These are phyloP conservation scores for Myxozyma sirexii DNA, from an alignment of 805 yeast species.

Conservation along the genomic window DNA sequence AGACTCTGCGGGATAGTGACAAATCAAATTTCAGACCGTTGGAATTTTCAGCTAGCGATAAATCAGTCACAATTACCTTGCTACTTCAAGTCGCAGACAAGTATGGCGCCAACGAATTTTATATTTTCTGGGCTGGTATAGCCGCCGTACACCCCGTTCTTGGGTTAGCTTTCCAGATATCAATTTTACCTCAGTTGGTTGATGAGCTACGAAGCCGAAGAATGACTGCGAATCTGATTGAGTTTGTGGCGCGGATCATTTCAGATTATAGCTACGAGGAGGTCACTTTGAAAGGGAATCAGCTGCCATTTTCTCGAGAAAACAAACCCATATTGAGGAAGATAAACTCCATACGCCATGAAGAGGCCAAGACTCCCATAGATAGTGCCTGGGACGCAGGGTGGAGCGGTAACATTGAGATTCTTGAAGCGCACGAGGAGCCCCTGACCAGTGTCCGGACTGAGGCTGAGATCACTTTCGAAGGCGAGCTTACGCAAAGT, in stretches of 20 bases:
- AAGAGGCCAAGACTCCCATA: too few relatives aligned
- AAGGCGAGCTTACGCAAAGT: too few relatives aligned
- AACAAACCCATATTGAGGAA: too few relatives aligned
- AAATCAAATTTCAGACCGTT: neutral
- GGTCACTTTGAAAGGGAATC: too few relatives aligned
- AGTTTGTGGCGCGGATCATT: neutral
- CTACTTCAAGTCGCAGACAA: neutral
- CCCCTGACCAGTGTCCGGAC: too few relatives aligned
- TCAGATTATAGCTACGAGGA: neutral
- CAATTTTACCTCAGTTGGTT: neutral
- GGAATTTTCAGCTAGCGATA: neutral
- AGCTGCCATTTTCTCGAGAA: neutral
- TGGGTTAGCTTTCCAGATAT: neutral
- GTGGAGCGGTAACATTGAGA: too few relatives aligned
- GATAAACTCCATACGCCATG: too few relatives aligned
- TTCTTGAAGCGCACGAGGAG: too few relatives aligned
- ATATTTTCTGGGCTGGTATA: neutral
- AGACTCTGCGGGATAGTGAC: neutral
- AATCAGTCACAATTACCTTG: neutral
- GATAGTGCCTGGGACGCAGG: too few relatives aligned
- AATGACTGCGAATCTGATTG: neutral
- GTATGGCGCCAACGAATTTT: conserved; percentile 1
- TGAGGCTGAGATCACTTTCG: too few relatives aligned
- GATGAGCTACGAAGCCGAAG: neutral
- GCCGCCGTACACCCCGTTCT: neutral